phyloP scores from a whole-genome alignment of 371 early-diverging fungal species.

The Globomyces sp. region DNA sequence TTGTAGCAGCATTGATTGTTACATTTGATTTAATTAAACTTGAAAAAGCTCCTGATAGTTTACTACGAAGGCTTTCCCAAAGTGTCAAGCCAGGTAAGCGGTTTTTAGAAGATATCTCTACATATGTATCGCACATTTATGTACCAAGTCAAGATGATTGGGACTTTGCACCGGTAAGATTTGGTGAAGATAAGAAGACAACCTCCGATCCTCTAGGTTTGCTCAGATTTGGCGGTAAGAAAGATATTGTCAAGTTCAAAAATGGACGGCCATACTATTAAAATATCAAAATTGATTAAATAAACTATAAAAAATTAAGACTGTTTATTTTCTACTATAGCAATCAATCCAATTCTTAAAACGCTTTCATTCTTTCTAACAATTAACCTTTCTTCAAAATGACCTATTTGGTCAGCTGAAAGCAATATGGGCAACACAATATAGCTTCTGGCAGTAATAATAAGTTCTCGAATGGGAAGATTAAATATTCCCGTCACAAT shows the following conservation, averaged over 20 bases:
- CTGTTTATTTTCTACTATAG: neutral
- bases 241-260: slow-evolving; percentile 17
- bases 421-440: slow-evolving; percentile 7
- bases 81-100: slow-evolving; percentile 11
- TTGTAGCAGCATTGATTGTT: slow-evolving; percentile 6
- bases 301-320: slow-evolving; percentile 1
- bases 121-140: neutral
- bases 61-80: slow-evolving; percentile 9
- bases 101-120: slow-evolving; percentile 1
- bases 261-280: slow-evolving; percentile 3
- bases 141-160: slow-evolving; percentile 10
- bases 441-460: slow-evolving; percentile 10
- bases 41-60: slow-evolving; percentile 3
- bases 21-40: slow-evolving; percentile 6
- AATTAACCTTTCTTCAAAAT: neutral
- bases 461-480: slow-evolving; percentile 12
- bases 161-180: slow-evolving; percentile 4
- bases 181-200: slow-evolving; percentile 12
- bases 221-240: slow-evolving; percentile 14
- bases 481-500: slow-evolving; percentile 10
- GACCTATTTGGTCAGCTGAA: neutral
- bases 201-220: slow-evolving; percentile 5
- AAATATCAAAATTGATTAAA: neutral
- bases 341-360: slow-evolving; percentile 6
- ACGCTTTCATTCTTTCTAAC: slow-evolving; percentile 13